Evolutionary conservation across 805 yeast species (phyloP).

Genomic region (Kockiozyma suomiensis): DNA sequence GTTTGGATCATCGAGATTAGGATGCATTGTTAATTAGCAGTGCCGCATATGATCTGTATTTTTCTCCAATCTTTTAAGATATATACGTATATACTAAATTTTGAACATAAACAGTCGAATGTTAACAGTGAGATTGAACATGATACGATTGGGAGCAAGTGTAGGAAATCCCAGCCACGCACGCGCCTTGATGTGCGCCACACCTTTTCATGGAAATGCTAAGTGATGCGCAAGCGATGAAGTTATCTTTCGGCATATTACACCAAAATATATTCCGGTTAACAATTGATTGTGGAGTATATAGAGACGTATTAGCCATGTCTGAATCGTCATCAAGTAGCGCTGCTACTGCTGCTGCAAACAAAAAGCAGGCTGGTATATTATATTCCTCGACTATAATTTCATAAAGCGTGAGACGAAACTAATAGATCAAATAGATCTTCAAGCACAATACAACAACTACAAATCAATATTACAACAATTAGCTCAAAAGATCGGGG

Average conservation of each 20-base stretch:
- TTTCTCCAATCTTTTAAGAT: background rate
- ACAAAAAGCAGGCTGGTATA: slow-evolving; percentile 26
- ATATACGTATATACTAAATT: background rate
- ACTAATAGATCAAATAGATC: slow-evolving; percentile 32
- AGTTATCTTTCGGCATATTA: too few species aligned
- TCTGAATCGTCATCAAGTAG: slow-evolving; percentile 8
- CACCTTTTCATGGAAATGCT: background rate
- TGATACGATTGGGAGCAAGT: background rate
- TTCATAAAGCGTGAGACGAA: background rate
- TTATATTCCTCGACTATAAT: background rate
- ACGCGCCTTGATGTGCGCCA: background rate
- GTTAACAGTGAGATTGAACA: background rate
- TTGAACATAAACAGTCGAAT: too few species aligned
- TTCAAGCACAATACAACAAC: slow-evolving; percentile 48
- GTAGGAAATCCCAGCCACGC: background rate
- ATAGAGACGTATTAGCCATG: too few species aligned
- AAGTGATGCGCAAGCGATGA: too few species aligned
- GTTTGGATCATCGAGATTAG: slow-evolving; percentile 34
- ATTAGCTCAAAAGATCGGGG: slow-evolving; percentile 45
- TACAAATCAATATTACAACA: slow-evolving; percentile 44
- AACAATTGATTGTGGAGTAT: too few species aligned
- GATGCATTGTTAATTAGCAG: slow-evolving; percentile 33
- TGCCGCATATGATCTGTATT: background rate
- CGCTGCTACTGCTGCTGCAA: slow-evolving; percentile 15
- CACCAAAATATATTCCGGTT: too few species aligned